Evolutionary conservation across 176 grass and related monocot species (phyloP).

Genomic region (Elaeis guineensis): DNA sequence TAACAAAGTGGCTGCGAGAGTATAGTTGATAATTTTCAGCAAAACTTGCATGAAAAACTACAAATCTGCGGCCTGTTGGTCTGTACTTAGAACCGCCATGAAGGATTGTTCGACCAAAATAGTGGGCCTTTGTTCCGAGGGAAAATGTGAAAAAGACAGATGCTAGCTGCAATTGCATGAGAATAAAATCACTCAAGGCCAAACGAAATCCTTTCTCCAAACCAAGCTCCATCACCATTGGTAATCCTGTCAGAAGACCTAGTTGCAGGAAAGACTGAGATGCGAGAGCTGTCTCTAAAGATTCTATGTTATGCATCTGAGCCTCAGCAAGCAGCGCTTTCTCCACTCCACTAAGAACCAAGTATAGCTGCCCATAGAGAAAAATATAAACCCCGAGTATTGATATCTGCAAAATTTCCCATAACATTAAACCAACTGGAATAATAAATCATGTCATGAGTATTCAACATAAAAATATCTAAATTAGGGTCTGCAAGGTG

Average conservation of each 20-base stretch:
- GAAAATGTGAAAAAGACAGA: conserved; percentile 98
- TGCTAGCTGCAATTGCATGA: conserved; percentile 89
- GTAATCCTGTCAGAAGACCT: conserved; percentile 85
- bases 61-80: conserved; percentile 83
- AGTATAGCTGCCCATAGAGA: conserved; percentile 86
- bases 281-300: conserved; percentile 90
- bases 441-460: not conserved
- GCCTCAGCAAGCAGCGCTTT: conserved; percentile 58
- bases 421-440: not conserved
- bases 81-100: conserved; percentile 87
- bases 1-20: conserved; percentile 89
- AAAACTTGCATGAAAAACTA: conserved; percentile 88
- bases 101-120: conserved; percentile 86
- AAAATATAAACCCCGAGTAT: conserved; percentile 83
- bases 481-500: no score
- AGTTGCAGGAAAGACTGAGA: conserved; percentile 97
- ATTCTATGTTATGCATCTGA: conserved; percentile 64
- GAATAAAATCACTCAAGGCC: conserved; percentile 83
- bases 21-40: conserved; percentile 90
- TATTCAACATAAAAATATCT: not conserved
- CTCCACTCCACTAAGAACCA: conserved; percentile 89
- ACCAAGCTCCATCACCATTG: conserved; percentile 90
- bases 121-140: conserved; percentile 91
- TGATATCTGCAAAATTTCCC: conserved; percentile 58
- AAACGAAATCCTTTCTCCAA: conserved; percentile 76